Evolutionary conservation across 2,329 filamentous ascomycete genomes (phyloP).

Genomic region (Sclerotinia minor): DNA sequence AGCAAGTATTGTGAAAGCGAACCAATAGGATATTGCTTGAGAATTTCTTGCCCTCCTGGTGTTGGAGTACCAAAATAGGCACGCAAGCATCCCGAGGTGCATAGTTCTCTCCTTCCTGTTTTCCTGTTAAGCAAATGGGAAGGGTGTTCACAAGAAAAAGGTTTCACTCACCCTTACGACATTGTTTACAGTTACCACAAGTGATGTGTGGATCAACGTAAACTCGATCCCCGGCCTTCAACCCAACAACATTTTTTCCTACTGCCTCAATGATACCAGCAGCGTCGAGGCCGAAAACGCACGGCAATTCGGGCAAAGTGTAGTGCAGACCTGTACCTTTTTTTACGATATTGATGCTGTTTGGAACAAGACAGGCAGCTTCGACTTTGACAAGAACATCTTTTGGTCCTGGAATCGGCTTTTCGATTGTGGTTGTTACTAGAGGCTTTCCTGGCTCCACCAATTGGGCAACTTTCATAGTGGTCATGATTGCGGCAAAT

Average conservation of each 20-base stretch:
- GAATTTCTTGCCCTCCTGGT: background rate
- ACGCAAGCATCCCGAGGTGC: background rate
- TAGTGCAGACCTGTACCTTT: background rate
- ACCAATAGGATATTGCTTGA: background rate
- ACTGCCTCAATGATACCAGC: slow-evolving; percentile 6
- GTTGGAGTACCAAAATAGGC: background rate
- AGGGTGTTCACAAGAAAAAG: background rate
- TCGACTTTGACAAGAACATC: slow-evolving; percentile 4
- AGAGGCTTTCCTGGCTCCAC: slow-evolving; percentile 1
- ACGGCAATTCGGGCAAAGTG: background rate
- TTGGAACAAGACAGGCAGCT: slow-evolving; percentile 7
- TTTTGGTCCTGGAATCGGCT: slow-evolving; percentile 1
- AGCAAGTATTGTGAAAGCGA: slow-evolving; percentile 4
- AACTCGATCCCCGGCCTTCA: background rate
- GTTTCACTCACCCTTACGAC: background rate
- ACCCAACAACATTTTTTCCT: background rate
- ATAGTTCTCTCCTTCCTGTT: background rate
- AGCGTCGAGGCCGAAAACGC: background rate
- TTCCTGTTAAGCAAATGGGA: background rate
- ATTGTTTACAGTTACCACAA: background rate
- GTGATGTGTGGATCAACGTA: background rate
- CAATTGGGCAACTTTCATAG: slow-evolving; percentile 6
- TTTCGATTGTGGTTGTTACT: background rate
- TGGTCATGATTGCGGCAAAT: background rate
- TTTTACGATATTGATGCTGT: background rate